These are phyloP conservation scores for Prunus yedoensis DNA, from an alignment of 331 rosid genomes.

Conservation along the genomic window DNA sequence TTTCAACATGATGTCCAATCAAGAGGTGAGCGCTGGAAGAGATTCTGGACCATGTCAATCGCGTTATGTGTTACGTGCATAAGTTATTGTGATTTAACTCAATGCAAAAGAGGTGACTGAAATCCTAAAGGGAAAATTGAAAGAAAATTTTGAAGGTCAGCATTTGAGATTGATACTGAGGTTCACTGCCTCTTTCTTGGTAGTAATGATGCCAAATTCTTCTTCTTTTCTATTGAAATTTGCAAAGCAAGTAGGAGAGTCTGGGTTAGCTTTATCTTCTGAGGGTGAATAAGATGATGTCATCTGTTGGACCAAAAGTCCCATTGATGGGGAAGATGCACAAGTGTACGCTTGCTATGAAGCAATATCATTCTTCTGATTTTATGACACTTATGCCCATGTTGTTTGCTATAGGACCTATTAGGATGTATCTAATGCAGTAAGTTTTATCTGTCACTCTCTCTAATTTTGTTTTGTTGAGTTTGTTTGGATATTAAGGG, in stretches of 20 bases:
- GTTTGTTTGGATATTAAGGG: not conserved
- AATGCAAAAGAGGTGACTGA: constrained; percentile 3
- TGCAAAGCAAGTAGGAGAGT: not conserved
- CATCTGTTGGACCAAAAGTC: not conserved
- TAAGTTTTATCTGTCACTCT: not conserved
- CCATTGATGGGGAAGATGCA: not conserved
- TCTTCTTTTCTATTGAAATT: not conserved
- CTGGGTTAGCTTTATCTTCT: not conserved
- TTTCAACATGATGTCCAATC: not conserved
- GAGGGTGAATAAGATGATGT: not conserved
- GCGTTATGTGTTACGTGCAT: not conserved
- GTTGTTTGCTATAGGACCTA: not conserved
- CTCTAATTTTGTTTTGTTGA: not conserved
- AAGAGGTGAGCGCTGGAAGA: not conserved
- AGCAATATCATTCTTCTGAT: not conserved
- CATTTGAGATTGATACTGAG: constrained; percentile 3
- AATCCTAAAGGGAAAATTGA: not conserved
- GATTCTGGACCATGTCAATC: not conserved
- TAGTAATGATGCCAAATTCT: not conserved
- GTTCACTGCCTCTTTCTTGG: not conserved
- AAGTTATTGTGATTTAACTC: not conserved
- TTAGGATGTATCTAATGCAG: not conserved
- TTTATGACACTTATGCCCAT: not conserved
- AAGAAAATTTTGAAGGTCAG: not conserved
- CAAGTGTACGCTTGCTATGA: not conserved